Conservation (phyloP, 2,329 filamentous ascomycete species). For the Periconia digitata region DNA sequence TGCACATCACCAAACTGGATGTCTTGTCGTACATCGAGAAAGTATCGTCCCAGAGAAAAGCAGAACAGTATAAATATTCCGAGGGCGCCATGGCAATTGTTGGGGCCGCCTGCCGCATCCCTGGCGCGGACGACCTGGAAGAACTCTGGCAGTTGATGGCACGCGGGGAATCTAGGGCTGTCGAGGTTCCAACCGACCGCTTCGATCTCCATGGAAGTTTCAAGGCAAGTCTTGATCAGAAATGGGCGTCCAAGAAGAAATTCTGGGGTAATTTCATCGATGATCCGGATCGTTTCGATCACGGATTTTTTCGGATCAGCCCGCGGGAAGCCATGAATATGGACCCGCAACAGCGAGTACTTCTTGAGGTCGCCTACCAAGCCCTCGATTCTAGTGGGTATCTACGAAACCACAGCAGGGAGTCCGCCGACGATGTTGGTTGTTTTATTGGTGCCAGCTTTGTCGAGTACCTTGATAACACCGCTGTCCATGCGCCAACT, state of each 20-base stretch:
- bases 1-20: no score
- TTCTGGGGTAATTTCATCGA: background rate
- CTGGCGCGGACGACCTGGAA: background rate
- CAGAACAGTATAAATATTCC: no score
- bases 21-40: no score
- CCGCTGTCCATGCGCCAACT: constrained; percentile 29
- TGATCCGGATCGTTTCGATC: constrained; percentile 13
- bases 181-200: no score
- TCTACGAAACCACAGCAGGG: constrained; percentile 1
- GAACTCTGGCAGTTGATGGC: no score
- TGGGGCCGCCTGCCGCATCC: background rate
- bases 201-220: background rate
- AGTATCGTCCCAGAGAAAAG: no score
- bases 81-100: background rate
- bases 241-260: no score
- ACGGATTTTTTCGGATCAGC: constrained; percentile 22
- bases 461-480: constrained; percentile 29
- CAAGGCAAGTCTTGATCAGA: no score
- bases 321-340: constrained; percentile 19
- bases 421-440: constrained; percentile 10
- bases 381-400: constrained; percentile 21
- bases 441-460: constrained; percentile 31
- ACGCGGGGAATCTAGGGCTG: no score
- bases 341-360: constrained; percentile 17
- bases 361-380: constrained; percentile 20